Conservation (phyloP, 176 grass and related monocot genomes). For the Pontederia crassipes region DNA sequence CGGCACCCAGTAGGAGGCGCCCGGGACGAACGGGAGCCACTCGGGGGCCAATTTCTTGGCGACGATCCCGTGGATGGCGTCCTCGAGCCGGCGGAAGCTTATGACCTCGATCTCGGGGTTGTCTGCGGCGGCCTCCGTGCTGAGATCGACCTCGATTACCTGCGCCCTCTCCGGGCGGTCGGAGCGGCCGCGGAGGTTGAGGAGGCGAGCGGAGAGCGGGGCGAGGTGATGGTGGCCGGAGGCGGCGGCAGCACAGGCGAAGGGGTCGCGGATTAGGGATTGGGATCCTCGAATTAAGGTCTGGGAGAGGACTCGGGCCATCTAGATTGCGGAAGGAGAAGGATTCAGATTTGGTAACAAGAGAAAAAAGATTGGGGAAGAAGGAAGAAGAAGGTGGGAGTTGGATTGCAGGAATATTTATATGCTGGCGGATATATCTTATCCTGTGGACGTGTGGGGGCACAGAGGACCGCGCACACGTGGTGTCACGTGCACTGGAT, state of each 20-base stretch:
- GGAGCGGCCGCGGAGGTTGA: not conserved
- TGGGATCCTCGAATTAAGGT: no score
- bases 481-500: no score
- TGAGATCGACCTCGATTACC: slow-evolving; percentile 7
- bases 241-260: not conserved
- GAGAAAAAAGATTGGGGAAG: no score
- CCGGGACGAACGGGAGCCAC: slow-evolving; percentile 19
- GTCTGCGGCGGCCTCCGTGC: not conserved
- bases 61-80: slow-evolving; percentile 11
- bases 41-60: slow-evolving; percentile 3
- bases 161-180: not conserved
- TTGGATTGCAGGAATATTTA: no score
- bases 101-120: not conserved
- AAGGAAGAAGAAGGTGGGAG: no score
- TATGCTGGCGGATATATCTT: no score
- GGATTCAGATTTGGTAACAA: no score
- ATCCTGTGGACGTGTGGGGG: no score
- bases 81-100: not conserved
- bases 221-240: not conserved
- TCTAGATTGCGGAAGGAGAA: not conserved
- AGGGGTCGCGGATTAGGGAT: slow-evolving; percentile 3
- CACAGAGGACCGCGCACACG: no score
- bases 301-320: slow-evolving; percentile 5
- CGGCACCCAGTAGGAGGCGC: slow-evolving; percentile 20
- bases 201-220: not conserved